These are phyloP conservation scores for Manihot esculenta DNA, from an alignment of 441 rosid genomes.

Conservation along the genomic window DNA sequence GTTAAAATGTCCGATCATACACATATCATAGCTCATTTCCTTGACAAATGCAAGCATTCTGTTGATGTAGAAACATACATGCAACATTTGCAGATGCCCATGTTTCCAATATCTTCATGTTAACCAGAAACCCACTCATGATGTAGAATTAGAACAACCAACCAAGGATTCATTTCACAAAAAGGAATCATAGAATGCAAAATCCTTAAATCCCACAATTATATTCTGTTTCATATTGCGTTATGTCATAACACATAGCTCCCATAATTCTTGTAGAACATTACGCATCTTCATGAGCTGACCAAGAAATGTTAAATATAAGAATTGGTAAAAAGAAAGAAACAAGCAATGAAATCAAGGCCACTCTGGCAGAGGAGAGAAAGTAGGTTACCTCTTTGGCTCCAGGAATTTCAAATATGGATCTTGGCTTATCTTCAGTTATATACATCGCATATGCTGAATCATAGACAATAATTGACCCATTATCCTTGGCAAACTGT, in stretches of 20 bases:
- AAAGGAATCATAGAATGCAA: background rate
- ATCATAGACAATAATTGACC: slow-evolving; percentile 90
- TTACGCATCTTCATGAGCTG: background rate
- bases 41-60: background rate
- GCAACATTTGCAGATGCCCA: background rate
- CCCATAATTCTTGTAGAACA: background rate
- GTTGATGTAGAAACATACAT: too few relatives aligned
- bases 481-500: slow-evolving; percentile 84
- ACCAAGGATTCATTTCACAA: background rate
- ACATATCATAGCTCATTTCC: background rate
- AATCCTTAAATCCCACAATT: background rate
- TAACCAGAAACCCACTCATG: background rate
- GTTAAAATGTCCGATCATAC: background rate
- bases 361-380: background rate
- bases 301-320: background rate
- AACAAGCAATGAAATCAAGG: background rate
- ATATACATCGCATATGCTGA: slow-evolving; percentile 95
- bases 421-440: slow-evolving; percentile 80
- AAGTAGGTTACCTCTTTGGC: slow-evolving; percentile 70
- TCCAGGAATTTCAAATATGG: slow-evolving; percentile 97
- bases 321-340: background rate
- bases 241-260: too few relatives aligned
- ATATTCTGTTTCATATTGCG: background rate
- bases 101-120: background rate
- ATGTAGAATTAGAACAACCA: background rate